These are phyloP conservation scores for Termitomyces titanicus DNA, from an alignment of 768 basidiomycete genomes.

Conservation along the genomic window DNA sequence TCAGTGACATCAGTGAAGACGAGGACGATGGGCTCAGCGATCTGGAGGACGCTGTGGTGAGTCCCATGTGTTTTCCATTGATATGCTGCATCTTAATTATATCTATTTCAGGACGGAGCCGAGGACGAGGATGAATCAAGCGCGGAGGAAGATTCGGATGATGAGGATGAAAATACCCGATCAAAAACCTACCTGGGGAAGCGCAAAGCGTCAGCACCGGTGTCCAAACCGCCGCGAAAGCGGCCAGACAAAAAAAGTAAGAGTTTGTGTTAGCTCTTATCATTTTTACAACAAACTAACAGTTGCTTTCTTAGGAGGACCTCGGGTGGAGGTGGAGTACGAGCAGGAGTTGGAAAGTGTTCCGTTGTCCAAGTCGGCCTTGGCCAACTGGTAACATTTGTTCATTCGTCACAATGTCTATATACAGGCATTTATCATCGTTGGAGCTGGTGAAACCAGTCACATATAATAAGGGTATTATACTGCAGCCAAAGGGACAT, in stretches of 20 bases:
- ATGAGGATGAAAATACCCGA: slow-evolving; percentile 28
- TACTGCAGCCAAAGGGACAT: background rate
- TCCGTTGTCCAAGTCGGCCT: slow-evolving; percentile 46
- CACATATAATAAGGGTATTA: slow-evolving; percentile 10
- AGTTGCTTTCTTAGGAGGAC: slow-evolving; percentile 49
- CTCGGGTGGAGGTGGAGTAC: slow-evolving; percentile 93
- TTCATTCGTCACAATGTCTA: background rate
- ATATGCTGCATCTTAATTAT: background rate
- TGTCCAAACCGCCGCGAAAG: slow-evolving; percentile 43
- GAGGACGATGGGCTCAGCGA: slow-evolving; percentile 64
- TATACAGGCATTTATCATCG: background rate
- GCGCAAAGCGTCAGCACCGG: slow-evolving; percentile 51
- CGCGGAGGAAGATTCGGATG: slow-evolving; percentile 43
- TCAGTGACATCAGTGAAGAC: slow-evolving; percentile 70
- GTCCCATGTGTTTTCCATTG: slow-evolving; percentile 21
- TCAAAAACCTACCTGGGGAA: slow-evolving; percentile 57
- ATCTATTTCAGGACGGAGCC: slow-evolving; percentile 29
- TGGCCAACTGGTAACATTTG: slow-evolving; percentile 49
- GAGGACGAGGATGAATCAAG: slow-evolving; percentile 16
- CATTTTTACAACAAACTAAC: background rate
- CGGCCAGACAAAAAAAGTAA: slow-evolving; percentile 59
- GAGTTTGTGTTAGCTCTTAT: slow-evolving; percentile 38
- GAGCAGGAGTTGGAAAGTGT: slow-evolving; percentile 84
- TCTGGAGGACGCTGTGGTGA: slow-evolving; percentile 64
- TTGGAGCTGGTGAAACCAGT: background rate